Evolutionary conservation across 305 asterid species (phyloP).

Genomic region (Fraxinus sp.): DNA sequence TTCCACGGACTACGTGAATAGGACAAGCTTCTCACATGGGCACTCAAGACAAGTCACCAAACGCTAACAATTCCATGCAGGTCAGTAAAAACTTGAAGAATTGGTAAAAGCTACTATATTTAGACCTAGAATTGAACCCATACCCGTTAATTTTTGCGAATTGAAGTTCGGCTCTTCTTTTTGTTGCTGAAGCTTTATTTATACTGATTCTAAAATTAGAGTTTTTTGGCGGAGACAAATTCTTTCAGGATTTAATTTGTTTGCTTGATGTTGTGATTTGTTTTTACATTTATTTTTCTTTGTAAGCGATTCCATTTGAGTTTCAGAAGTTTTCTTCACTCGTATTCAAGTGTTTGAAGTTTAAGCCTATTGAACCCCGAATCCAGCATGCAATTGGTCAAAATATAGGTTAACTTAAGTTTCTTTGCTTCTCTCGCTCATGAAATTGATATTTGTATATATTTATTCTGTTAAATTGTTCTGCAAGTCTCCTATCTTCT

Average conservation of each 20-base stretch:
- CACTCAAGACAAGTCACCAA: conserved; percentile 71
- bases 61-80: conserved; percentile 67
- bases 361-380: not conserved
- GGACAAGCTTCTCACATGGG: conserved; percentile 47
- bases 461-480: not conserved
- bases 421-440: not conserved
- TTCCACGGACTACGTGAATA: conserved; percentile 26
- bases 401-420: not conserved
- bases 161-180: not conserved
- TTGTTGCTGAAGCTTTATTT: not conserved
- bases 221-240: not conserved
- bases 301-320: not conserved
- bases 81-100: conserved; percentile 36
- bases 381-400: not conserved
- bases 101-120: not conserved
- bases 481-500: not conserved
- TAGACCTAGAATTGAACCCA: conserved; percentile 15
- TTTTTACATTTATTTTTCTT: not conserved
- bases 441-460: not conserved
- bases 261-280: not conserved
- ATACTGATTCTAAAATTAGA: not conserved
- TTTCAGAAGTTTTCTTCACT: conserved; percentile 1
- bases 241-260: not conserved
- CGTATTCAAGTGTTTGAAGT: not conserved
- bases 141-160: not conserved